Base-by-base conservation (phyloP, 1,139 yeast genomes). In the Suhomyces panamericanus region DNA sequence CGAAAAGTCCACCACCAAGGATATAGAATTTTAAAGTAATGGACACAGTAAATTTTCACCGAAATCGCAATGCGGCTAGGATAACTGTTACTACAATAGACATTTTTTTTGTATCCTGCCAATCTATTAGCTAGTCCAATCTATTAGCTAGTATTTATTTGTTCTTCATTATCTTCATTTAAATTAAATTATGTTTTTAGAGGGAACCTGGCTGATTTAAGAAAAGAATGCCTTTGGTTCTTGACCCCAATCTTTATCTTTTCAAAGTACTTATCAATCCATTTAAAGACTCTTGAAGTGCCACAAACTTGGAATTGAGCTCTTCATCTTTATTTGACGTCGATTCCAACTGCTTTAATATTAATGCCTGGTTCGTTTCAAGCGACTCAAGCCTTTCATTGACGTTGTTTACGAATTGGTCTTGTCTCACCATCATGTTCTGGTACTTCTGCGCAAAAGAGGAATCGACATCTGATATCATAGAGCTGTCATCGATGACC, bases 21-120 rank as follows among this genome's bases (percentile, higher is more conserved):
- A 66, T 47, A 64, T 70, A 29, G 76, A 71, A 29, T 71, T 69
- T 47, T 70, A 58, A 6, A 5, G 17, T 17, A 4, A 17, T 17
- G 17, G n/a, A n/a, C n/a, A n/a, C n/a, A n/a, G n/a, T n/a, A n/a
- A n/a, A n/a, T n/a, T n/a, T n/a, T n/a, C 17, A 17, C 17, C 3
- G 5, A 17, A 4, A 17, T 5, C 5, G 17, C 17, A 17, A 17
- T 17, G 5, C 5, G 17, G 17, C 17, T 20, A 4, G 7, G 24
- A 20, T 5, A 2, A 20, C 20, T 20, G 24, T 20, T 4, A 6
- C 24, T 20, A 20, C 24, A 4, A 8, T 20, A 5, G 2, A 20
- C 6, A 20, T 20, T 4, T 4, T 20, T 7, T 8, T 4, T 20
- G 24, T 20, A 6, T 20, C n/a, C n/a, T n/a, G n/a, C n/a, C n/a